Conservation (phyloP, 2,329 filamentous ascomycete genomes). For the Thielaviopsis populi region DNA sequence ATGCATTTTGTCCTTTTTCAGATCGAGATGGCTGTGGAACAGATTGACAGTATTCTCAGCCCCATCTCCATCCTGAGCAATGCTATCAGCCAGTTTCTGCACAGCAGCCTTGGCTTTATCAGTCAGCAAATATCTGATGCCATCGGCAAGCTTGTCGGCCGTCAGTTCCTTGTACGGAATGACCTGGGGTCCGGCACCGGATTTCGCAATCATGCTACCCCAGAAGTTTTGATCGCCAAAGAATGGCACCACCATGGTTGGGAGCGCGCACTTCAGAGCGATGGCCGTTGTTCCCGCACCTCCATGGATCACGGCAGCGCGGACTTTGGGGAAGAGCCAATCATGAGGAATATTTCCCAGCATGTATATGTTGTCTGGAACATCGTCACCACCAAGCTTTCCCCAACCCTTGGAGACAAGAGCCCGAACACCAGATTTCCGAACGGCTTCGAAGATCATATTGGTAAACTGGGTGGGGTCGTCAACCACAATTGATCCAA, state of each 20-base stretch:
- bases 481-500: slow-evolving; percentile 62
- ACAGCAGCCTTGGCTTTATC: slow-evolving; percentile 44
- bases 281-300: slow-evolving; percentile 65
- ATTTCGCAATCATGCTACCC: slow-evolving; percentile 51
- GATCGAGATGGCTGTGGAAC: slow-evolving; percentile 46
- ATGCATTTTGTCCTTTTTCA: slow-evolving; percentile 41
- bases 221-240: slow-evolving; percentile 71
- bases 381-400: slow-evolving; percentile 44
- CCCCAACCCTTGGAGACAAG: slow-evolving; percentile 66
- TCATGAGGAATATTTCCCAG: slow-evolving; percentile 62
- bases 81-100: slow-evolving; percentile 42
- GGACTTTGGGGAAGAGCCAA: slow-evolving; percentile 57
- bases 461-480: slow-evolving; percentile 53
- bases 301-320: slow-evolving; percentile 58
- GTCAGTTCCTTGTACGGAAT: slow-evolving; percentile 54
- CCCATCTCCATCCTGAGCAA: slow-evolving; percentile 50
- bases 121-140: slow-evolving; percentile 51
- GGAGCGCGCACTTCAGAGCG: slow-evolving; percentile 53
- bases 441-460: slow-evolving; percentile 56
- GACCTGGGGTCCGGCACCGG: slow-evolving; percentile 49
- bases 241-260: slow-evolving; percentile 65
- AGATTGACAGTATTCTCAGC: slow-evolving; percentile 52
- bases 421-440: slow-evolving; percentile 50
- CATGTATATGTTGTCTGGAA: slow-evolving; percentile 53
- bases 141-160: slow-evolving; percentile 50